A percentile compares a stretch with the other conserved stretches of the same genome.
phyloP scores from a whole-genome alignment of 75 land plant genomes.

The Selaginella moellendorffii region DNA sequence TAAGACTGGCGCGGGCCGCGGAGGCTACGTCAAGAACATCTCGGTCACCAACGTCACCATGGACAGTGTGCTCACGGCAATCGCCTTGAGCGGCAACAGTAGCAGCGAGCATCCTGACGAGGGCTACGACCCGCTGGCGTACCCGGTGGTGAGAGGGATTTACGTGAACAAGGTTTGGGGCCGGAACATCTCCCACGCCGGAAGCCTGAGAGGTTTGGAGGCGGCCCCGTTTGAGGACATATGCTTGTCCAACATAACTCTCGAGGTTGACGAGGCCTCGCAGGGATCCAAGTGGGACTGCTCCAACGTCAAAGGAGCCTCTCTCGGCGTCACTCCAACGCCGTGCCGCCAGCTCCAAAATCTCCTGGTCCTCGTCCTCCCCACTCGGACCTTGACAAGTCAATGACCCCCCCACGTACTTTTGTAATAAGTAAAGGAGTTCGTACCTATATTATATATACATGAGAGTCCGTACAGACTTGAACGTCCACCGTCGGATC shows the following conservation, averaged over 20 bases:
- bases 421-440: neutral
- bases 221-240: slow-evolving; percentile 34
- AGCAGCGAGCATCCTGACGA: slow-evolving; percentile 75
- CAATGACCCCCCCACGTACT: too few relatives aligned
- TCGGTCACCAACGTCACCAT: slow-evolving; percentile 40
- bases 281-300: too few relatives aligned
- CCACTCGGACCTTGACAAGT: neutral
- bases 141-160: slow-evolving; percentile 42
- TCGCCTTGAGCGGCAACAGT: slow-evolving; percentile 39
- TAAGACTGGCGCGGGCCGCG: slow-evolving; percentile 63
- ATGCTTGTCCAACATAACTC: slow-evolving; percentile 40
- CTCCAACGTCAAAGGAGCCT: slow-evolving; percentile 46
- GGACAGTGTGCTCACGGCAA: slow-evolving; percentile 35
- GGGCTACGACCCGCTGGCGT: slow-evolving; percentile 40
- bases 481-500: too few relatives aligned
- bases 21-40: slow-evolving; percentile 59
- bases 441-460: neutral
- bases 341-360: slow-evolving; percentile 38
- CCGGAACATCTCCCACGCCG: slow-evolving; percentile 37
- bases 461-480: too few relatives aligned
- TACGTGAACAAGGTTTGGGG: slow-evolving; percentile 47
- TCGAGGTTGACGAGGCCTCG: slow-evolving; percentile 22
- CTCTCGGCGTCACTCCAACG: slow-evolving; percentile 38
- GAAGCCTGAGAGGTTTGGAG: slow-evolving; percentile 46
- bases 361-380: neutral